These are phyloP conservation scores for Penicillium sp. DNA, from an alignment of 2,329 filamentous ascomycete species.

Conservation along the genomic window DNA sequence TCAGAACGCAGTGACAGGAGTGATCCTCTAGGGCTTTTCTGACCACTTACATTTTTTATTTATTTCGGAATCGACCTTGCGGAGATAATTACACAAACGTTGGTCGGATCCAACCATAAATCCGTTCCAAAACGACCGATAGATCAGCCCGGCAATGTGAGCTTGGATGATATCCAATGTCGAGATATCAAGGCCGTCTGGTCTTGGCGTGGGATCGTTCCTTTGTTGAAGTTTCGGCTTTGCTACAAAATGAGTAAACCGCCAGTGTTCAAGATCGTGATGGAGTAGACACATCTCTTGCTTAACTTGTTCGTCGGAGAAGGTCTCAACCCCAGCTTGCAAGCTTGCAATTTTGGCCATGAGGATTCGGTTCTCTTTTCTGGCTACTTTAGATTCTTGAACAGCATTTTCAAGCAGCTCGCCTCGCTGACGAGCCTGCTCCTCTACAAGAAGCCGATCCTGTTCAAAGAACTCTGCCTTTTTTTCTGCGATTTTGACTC, in stretches of 20 bases:
- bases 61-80: constrained; percentile 2
- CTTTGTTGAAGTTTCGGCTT: neutral
- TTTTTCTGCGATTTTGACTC: neutral
- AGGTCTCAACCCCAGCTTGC: neutral
- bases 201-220: neutral
- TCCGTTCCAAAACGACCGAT: neutral
- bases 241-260: constrained; percentile 8
- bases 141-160: neutral
- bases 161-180: neutral
- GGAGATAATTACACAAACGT: neutral
- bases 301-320: constrained; percentile 14
- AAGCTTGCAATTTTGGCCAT: constrained; percentile 1
- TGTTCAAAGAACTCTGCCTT: neutral
- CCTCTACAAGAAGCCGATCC: neutral
- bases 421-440: constrained; percentile 4
- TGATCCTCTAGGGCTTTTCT: neutral
- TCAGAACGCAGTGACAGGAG: neutral
- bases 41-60: constrained; percentile 9
- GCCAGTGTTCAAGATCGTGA: constrained; percentile 14
- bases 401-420: constrained; percentile 1
- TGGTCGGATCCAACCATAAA: constrained; percentile 4
- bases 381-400: neutral
- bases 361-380: constrained; percentile 2
- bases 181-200: neutral
- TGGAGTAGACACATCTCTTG: constrained; percentile 11